These are phyloP conservation scores for Rhododendron ferrugineum DNA, from an alignment of 148 eudicot genomes.

Conservation along the genomic window DNA sequence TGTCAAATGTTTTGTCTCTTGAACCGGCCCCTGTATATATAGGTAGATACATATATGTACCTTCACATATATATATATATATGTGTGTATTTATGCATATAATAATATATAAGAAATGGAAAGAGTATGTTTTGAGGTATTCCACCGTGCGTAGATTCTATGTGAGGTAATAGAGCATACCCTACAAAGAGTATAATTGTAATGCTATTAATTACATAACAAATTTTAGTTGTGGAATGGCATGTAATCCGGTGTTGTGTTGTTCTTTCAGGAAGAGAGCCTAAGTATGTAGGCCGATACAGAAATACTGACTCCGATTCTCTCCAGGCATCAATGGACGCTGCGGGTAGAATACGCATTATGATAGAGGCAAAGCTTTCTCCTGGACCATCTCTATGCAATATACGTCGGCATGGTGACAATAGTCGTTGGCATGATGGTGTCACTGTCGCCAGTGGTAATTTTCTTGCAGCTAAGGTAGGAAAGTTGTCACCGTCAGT, in stretches of 20 bases:
- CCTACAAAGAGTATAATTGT: neutral
- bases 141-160: neutral
- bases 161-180: neutral
- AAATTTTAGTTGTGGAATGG: neutral
- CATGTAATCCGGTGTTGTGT: neutral
- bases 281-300: conserved; percentile 79
- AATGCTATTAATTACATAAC: neutral
- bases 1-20: too few species aligned
- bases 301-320: conserved; percentile 84
- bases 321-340: conserved; percentile 86
- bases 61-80: too few species aligned
- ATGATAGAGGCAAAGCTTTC: conserved; percentile 91
- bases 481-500: conserved; percentile 8
- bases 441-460: conserved; percentile 94
- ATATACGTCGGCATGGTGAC: conserved; percentile 84
- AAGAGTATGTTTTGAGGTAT: neutral
- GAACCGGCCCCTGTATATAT: too few species aligned
- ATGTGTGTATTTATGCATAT: too few species aligned
- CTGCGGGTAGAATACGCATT: conserved; percentile 77
- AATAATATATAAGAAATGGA: neutral
- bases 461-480: conserved; percentile 95
- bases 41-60: too few species aligned
- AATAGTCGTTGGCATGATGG: conserved; percentile 87
- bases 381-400: conserved; percentile 86
- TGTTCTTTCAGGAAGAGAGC: conserved; percentile 50